phyloP scores from a whole-genome alignment of 2,329 filamentous ascomycete genomes.

The Fusarium sp. region DNA sequence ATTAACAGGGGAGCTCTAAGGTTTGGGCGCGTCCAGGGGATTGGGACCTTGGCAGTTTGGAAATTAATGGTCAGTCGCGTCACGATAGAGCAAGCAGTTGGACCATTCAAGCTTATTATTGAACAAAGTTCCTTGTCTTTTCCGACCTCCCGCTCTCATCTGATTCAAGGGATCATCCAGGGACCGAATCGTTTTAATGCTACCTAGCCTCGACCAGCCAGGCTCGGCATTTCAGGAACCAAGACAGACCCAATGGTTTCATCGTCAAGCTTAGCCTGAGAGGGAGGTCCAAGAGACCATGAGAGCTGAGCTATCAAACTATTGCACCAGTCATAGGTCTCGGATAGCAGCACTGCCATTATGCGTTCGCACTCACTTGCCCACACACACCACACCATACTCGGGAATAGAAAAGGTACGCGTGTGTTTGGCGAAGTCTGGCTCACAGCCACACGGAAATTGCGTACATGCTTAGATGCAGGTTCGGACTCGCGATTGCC shows the following conservation, averaged over 20 bases:
- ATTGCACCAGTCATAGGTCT: constrained; percentile 26
- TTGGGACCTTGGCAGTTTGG: constrained; percentile 37
- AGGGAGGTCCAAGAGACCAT: not conserved
- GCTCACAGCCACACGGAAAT: constrained; percentile 46
- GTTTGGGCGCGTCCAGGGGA: constrained; percentile 39
- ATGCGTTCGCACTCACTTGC: constrained; percentile 32
- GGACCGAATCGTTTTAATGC: constrained; percentile 15
- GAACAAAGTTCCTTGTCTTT: constrained; percentile 17
- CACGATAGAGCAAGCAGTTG: not conserved
- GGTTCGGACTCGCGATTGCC: constrained; percentile 37
- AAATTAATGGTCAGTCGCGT: constrained; percentile 22
- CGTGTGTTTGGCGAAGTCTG: constrained; percentile 41
- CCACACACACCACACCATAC: constrained; percentile 8
- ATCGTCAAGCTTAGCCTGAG: constrained; percentile 15
- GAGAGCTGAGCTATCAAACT: constrained; percentile 9
- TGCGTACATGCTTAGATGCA: constrained; percentile 30
- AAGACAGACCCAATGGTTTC: constrained; percentile 27
- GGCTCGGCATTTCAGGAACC: constrained; percentile 43
- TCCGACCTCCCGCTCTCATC: constrained; percentile 35
- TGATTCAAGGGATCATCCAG: constrained; percentile 36
- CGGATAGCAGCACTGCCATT: constrained; percentile 40
- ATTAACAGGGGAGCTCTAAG: constrained; percentile 37
- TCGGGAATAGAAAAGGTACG: constrained; percentile 26
- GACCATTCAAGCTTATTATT: not conserved
- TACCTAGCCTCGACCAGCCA: constrained; percentile 11